Percentiles rank a stretch among this genome's conserved stretches.
phyloP scores from a whole-genome alignment of 768 basidiomycete species.

The Cyclocybe aegerita region DNA sequence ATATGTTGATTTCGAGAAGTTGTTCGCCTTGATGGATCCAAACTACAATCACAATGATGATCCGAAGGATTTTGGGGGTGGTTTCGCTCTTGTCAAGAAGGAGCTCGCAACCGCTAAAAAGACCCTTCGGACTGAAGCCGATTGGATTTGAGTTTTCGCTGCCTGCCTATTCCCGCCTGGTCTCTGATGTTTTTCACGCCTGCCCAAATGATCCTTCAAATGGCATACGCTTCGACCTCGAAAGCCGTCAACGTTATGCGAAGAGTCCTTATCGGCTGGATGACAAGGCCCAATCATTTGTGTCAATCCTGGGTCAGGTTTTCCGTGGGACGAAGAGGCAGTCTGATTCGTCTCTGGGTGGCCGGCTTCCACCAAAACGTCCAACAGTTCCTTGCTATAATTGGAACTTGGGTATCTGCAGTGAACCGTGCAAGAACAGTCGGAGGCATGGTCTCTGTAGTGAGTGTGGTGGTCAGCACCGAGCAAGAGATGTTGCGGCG shows the following conservation, averaged over 20 bases:
- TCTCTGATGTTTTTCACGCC: conserved; percentile 11
- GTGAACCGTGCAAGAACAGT: conserved; percentile 6
- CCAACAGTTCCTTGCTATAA: conserved; percentile 1
- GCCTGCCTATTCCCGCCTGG: conserved; percentile 11
- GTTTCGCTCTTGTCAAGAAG: conserved; percentile 1
- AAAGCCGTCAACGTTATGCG: conserved; percentile 8
- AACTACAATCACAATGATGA: neutral
- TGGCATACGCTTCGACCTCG: conserved; percentile 9
- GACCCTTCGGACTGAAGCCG: conserved; percentile 1
- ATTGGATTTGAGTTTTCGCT: conserved; percentile 13
- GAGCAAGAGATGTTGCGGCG: conserved; percentile 4
- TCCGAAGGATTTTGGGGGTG: neutral
- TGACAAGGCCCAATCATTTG: conserved; percentile 4
- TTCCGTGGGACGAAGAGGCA: neutral
- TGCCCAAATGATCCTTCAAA: neutral
- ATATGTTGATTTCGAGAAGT: conserved; percentile 3
- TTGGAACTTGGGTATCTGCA: conserved; percentile 10
- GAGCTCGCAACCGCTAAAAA: neutral
- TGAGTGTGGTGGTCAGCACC: conserved; percentile 9
- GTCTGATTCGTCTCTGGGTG: no score
- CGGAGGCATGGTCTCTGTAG: conserved; percentile 8
- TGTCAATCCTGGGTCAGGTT: conserved; percentile 8
- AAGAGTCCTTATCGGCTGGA: conserved; percentile 11
- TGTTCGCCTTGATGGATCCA: neutral
- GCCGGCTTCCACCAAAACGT: neutral